These are phyloP conservation scores for Sarcocystis neurona DNA, from an alignment of 169 alveolate genomes.

Conservation along the genomic window DNA sequence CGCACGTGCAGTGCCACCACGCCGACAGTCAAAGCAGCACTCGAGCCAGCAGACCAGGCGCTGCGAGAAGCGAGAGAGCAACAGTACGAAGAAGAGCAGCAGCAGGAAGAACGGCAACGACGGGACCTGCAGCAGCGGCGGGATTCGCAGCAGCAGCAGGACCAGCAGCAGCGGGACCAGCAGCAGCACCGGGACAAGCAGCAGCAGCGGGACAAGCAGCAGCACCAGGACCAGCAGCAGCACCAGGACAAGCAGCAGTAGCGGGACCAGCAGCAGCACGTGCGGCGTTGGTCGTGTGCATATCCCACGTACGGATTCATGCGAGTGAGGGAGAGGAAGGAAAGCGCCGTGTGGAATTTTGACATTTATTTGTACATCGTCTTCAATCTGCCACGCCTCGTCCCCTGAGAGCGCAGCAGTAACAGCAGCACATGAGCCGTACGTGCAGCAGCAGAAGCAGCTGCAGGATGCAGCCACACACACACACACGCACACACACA, in stretches of 20 bases:
- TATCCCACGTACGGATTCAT: too few species aligned
- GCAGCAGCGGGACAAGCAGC: neutral
- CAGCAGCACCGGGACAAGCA: neutral
- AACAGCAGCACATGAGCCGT: neutral
- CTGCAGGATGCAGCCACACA: neutral
- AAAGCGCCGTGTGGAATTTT: neutral
- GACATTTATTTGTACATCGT: constrained; percentile 13
- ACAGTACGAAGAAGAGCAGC: too few species aligned
- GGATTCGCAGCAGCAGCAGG: neutral
- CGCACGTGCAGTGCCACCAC: too few species aligned
- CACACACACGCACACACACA: neutral
- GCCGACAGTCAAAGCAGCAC: too few species aligned
- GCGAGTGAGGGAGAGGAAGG: constrained; percentile 13
- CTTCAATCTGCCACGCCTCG: neutral
- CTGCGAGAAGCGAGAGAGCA: too few species aligned
- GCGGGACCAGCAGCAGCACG: neutral
- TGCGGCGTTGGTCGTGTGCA: too few species aligned
- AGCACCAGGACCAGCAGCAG: neutral
- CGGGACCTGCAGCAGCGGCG: too few species aligned
- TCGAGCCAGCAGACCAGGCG: too few species aligned
- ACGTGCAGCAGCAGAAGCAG: neutral
- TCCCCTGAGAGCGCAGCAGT: neutral
- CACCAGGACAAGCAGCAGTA: neutral
- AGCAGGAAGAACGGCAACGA: too few species aligned
- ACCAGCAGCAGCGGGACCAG: neutral